Percentiles rank a stretch among this genome's conserved stretches.
phyloP scores from a whole-genome alignment of 2,329 filamentous ascomycete species.

The Fusarium xyrophilum region DNA sequence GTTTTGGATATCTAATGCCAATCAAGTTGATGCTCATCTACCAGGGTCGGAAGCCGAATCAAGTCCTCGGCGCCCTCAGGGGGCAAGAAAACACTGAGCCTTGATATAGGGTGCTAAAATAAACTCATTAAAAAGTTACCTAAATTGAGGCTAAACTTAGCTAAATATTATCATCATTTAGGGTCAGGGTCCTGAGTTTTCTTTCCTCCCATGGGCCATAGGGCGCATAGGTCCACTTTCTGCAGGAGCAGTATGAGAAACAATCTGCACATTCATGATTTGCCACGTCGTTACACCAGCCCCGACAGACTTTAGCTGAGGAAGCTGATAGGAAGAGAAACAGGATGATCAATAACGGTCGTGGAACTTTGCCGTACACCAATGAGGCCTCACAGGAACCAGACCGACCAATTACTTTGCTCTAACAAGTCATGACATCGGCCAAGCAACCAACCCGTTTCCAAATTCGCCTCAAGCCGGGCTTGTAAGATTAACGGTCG shows the following conservation, averaged over 20 bases:
- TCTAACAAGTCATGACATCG: slow-evolving; percentile 5
- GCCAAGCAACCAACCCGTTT: background rate
- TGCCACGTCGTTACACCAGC: background rate
- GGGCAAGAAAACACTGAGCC: too few species aligned
- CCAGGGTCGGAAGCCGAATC: background rate
- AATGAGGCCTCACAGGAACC: background rate
- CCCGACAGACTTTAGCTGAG: background rate
- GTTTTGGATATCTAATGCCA: background rate
- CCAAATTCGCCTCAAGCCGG: background rate
- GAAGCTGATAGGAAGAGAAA: accelerated
- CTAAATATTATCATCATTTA: too few species aligned
- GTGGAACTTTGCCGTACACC: background rate
- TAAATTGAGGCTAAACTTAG: too few species aligned
- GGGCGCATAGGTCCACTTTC: background rate
- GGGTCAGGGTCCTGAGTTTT: too few species aligned
- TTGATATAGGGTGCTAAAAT: too few species aligned
- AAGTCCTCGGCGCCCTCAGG: background rate
- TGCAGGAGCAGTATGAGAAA: slow-evolving; percentile 3
- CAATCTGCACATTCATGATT: background rate
- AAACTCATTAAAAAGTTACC: too few species aligned
- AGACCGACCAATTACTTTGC: background rate
- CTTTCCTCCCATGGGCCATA: too few species aligned
- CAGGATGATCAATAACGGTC: background rate
- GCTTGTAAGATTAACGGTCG: background rate
- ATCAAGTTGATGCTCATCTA: background rate